Conservation (phyloP, 2,329 filamentous ascomycete genomes). For the Fusarium veterinarium region DNA sequence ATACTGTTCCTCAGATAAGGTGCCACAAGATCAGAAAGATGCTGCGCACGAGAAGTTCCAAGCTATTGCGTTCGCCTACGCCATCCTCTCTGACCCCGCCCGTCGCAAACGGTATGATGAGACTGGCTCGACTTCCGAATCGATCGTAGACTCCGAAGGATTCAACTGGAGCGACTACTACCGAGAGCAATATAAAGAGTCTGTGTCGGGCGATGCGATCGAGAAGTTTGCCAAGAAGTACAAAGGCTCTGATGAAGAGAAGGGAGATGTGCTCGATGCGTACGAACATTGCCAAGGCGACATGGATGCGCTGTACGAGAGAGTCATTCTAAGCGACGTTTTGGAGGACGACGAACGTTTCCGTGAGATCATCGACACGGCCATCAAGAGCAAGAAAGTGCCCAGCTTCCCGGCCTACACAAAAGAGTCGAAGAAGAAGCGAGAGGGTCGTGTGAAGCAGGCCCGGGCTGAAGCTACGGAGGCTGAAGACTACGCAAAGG, state of each 20-base stretch:
- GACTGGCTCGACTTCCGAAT: slow-evolving; percentile 90
- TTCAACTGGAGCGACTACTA: slow-evolving; percentile 96
- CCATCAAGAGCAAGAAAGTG: slow-evolving; percentile 77
- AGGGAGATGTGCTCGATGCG: slow-evolving; percentile 77
- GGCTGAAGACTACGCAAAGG: slow-evolving; percentile 79
- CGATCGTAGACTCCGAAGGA: slow-evolving; percentile 78
- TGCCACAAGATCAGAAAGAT: slow-evolving; percentile 72
- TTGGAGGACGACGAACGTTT: slow-evolving; percentile 89
- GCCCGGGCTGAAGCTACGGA: slow-evolving; percentile 77
- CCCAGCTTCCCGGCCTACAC: slow-evolving; percentile 75
- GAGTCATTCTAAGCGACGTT: slow-evolving; percentile 87
- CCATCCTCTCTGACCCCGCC: slow-evolving; percentile 84
- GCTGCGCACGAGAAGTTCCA: slow-evolving; percentile 86
- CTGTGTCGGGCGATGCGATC: slow-evolving; percentile 80
- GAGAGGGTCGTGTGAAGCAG: slow-evolving; percentile 66
- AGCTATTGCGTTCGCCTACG: slow-evolving; percentile 91
- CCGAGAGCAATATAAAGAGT: slow-evolving; percentile 81
- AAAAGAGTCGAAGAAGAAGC: slow-evolving; percentile 76
- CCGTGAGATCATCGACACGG: slow-evolving; percentile 80
- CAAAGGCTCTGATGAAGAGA: slow-evolving; percentile 88
- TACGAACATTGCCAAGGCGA: slow-evolving; percentile 80
- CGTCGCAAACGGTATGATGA: slow-evolving; percentile 88
- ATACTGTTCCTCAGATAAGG: slow-evolving; percentile 74
- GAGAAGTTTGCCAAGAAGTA: slow-evolving; percentile 81
- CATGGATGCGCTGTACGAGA: slow-evolving; percentile 81